Base-by-base conservation (phyloP, 2,329 filamentous ascomycete genomes). In the Akanthomyces uredinophilus region DNA sequence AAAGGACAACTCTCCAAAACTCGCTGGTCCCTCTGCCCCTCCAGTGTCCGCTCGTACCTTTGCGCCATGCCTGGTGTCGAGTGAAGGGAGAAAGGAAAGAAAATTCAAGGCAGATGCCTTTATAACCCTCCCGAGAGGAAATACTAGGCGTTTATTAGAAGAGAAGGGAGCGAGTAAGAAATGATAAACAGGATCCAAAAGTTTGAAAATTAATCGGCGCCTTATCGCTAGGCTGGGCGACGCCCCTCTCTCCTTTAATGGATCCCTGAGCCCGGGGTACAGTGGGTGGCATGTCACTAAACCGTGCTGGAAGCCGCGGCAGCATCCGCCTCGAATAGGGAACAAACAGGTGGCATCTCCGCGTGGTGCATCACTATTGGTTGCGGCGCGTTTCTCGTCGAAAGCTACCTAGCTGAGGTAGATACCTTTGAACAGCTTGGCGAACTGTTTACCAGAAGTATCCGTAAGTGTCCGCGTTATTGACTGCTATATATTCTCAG, bases 41-140 rank as follows among this genome's bases (percentile, higher is more conserved):
- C 11, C 29, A 8, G 16, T 44, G 14, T 55, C n/a, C 29, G 29
- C 16, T 29, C 43, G 61, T 68, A 75, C 73, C 73, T 71, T 71
- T 75, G 73, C 69, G 73, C 67, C 73, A 75, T 75, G 64, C 56
- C 66, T 65, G 39, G 50, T 39, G 37, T n/a, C 29, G 20, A 41
- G 39, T 39, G 18, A 41, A 44, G 37, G 35, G 61, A 62, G 54
- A 43, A 57, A 56, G 47, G 35, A 43, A 22, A 49, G 41, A 16
- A 20, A n/a, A 41, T 5, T 13, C 16, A 16, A 53, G 37, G 37
- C 37, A 39, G 10, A 39, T 5, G 37, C 14, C 37, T 39, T 11
- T 16, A 14, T 16, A 39, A 16, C 8, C 4, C 3, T 5, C 37
- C 14, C 37, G 5, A 16, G 13, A 16, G 37, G 5, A 39, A 5